phyloP scores from a whole-genome alignment of 2,329 filamentous ascomycete species.

The Calonectria pteridis region DNA sequence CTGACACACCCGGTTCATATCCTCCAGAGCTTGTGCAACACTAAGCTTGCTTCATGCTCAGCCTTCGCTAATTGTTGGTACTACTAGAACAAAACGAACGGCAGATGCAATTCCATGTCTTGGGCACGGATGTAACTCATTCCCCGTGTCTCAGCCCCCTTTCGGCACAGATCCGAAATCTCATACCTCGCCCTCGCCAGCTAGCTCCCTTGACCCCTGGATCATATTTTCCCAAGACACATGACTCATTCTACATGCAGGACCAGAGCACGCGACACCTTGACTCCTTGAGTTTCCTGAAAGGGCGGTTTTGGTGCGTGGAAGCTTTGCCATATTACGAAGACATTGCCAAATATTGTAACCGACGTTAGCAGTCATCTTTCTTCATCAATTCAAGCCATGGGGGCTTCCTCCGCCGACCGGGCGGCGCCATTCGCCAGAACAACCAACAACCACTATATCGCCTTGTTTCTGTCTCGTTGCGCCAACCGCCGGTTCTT shows the following conservation, averaged over 20 bases:
- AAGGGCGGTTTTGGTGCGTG: too few species aligned
- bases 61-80: not conserved
- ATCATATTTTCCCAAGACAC: not conserved
- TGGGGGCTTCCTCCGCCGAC: not conserved
- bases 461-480: not conserved
- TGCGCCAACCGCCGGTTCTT: constrained; percentile 33
- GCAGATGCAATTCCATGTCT: not conserved
- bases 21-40: not conserved
- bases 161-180: not conserved
- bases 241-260: not conserved
- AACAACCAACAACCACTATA: not conserved
- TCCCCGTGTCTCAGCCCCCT: not conserved
- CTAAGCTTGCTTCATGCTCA: not conserved
- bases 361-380: not conserved
- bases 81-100: not conserved
- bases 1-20: not conserved
- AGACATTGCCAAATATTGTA: not conserved
- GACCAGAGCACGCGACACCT: not conserved
- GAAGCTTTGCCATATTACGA: not conserved
- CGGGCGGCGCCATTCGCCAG: not conserved
- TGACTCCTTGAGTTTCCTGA: not conserved
- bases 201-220: not conserved
- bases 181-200: not conserved
- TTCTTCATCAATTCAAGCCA: not conserved
- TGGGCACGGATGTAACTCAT: not conserved